Base-by-base conservation (phyloP, 192 early-diverging fungal species). In the Coemansia sp. region DNA sequence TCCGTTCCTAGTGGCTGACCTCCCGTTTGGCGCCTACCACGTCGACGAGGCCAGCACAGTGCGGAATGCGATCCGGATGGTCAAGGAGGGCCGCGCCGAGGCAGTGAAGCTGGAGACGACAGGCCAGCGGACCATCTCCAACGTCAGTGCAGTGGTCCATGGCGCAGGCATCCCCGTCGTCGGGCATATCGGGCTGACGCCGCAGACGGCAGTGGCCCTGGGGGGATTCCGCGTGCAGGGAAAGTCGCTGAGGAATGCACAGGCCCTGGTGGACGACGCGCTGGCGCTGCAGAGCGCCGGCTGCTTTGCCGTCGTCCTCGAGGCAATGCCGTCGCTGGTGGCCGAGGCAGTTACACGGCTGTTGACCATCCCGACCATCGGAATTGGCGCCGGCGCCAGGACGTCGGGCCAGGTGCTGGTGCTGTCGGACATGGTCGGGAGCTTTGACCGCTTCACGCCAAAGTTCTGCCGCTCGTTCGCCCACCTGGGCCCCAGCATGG, bases 101-200 rank as follows among this genome's bases (percentile, higher is more conserved):
- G 93, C 89, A 3, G 89, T 99, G 26, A 99, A 99, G 78, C 67
- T 99, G 22, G 94, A 99, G 68, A 92, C 91, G 29, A n/a, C n/a
- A n/a, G 94, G 96, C 6, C 77, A 73, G 3, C 91, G 94, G 44
- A 88, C 91, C 66, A 82, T 82, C 4, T 61, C 80, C 23, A 91
- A 89, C 11, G 77, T 94, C 38, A 60, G 75, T 20, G 76, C 80
- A 10, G 86, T 99, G 21, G 89, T 86, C 2, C 47, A 76, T 22
- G 69, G 63, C 36, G 85, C 92, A 2, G 96, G 96, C 18, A 88
- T 97, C 19, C 93, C 96, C 10, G 93, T 99, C 6, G 60, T 97
- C 16, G 94, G 86, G 2, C 96, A 99, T 43, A 83, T 99, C 48
- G 94, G 96, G 0, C 67, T 99, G 47, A 99, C 92, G 9, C 96